A percentile compares a stretch with the other conserved stretches of the same genome.
Conservation (phyloP, 2,329 filamentous ascomycete species). For the Chrysosphaeria jannelii region DNA sequence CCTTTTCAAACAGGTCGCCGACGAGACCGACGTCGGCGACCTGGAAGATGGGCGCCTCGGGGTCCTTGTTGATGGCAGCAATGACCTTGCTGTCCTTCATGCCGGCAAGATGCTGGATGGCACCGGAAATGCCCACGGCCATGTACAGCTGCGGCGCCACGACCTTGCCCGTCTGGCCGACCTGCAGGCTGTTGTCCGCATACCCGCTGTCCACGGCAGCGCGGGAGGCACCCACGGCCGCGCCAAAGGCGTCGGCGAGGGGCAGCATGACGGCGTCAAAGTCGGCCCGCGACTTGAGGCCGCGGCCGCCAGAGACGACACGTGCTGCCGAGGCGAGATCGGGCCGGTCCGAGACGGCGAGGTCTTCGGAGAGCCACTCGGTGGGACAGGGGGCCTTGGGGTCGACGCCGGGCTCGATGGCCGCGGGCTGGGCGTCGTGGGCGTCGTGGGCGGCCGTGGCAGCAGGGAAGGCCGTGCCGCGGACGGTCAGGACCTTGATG, state of each 20-base stretch:
- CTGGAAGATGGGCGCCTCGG: conserved; percentile 93
- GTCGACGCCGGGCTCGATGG: conserved; percentile 56
- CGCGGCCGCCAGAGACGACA: conserved; percentile 81
- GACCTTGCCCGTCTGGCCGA: conserved; percentile 96
- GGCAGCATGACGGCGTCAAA: conserved; percentile 84
- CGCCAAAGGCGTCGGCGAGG: conserved; percentile 70
- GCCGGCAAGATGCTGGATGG: conserved; percentile 90
- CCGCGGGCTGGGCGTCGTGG: conserved; percentile 42
- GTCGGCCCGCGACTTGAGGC: conserved; percentile 91
- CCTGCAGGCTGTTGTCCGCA: conserved; percentile 92
- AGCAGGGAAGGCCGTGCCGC: conserved; percentile 70
- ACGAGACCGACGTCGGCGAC: conserved; percentile 88
- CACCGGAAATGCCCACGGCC: conserved; percentile 83
- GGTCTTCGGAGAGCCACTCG: conserved; percentile 83
- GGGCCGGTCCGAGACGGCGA: conserved; percentile 77
- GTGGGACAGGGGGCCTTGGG: conserved; percentile 42
- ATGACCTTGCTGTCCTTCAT: conserved; percentile 99
- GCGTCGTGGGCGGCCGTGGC: conserved; percentile 22
- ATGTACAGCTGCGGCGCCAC: conserved; percentile 89
- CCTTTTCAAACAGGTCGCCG: conserved; percentile 82
- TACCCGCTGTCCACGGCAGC: conserved; percentile 93
- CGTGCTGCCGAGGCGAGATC: conserved; percentile 69
- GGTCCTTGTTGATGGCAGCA: conserved; percentile 93
- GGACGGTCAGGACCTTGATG: conserved; percentile 72
- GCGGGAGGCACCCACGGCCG: conserved; percentile 83